phyloP scores from a whole-genome alignment of 306 rosid species.

The Citrullus mucosospermus region DNA sequence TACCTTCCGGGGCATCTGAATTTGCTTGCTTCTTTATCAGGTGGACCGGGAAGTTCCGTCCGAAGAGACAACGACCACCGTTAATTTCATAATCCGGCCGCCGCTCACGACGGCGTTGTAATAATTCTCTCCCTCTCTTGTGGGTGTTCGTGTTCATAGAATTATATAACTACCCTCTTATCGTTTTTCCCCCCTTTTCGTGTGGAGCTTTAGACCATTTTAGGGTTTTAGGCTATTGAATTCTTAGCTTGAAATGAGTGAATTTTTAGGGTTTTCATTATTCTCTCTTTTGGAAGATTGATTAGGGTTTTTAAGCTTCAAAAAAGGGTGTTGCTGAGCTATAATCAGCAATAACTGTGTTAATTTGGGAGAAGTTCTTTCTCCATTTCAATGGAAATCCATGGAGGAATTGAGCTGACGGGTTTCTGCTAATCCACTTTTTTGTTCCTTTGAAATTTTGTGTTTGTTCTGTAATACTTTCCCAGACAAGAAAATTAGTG shows the following conservation, averaged over 20 bases:
- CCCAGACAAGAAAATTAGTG: no score
- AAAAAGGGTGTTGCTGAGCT: neutral
- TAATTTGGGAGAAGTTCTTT: neutral
- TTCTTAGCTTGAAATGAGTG: neutral
- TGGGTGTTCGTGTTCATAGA: constrained; percentile 7
- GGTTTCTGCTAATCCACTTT: neutral
- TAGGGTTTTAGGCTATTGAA: constrained; percentile 3
- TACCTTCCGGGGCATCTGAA: constrained; percentile 95
- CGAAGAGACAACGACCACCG: constrained; percentile 79
- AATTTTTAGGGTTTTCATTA: neutral
- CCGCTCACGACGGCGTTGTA: neutral
- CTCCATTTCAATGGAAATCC: neutral
- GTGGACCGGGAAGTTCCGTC: constrained; percentile 78
- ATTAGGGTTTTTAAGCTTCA: constrained; percentile 1
- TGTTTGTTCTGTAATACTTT: neutral
- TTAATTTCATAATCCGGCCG: constrained; percentile 16
- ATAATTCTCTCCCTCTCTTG: neutral
- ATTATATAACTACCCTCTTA: neutral
- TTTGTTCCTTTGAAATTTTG: neutral
- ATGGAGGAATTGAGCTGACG: neutral
- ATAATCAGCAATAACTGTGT: neutral
- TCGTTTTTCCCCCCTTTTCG: neutral
- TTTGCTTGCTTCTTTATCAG: constrained; percentile 90
- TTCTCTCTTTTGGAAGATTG: neutral
- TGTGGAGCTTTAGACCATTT: neutral